phyloP scores from a whole-genome alignment of 23 red algal genomes.

The Gracilaria caudata region DNA sequence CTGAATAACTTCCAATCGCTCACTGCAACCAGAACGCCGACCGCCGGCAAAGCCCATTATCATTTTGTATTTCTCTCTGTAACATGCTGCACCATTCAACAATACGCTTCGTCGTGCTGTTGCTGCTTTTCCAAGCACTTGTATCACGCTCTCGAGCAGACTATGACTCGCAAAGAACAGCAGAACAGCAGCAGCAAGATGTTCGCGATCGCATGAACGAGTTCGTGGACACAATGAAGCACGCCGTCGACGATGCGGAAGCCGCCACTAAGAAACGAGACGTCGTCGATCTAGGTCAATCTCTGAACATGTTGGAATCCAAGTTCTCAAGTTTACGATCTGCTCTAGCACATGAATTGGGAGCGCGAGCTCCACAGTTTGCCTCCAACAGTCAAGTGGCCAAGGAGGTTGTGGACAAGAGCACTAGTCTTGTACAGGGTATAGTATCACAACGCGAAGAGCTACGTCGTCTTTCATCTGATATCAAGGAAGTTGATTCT shows the following conservation, averaged over 20 bases:
- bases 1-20: neutral
- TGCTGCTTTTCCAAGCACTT: neutral
- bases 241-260: constrained; percentile 61
- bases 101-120: neutral
- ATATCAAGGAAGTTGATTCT: constrained; percentile 47
- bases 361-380: constrained; percentile 24
- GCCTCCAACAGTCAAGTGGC: constrained; percentile 33
- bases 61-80: neutral
- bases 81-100: constrained; percentile 2
- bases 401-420: constrained; percentile 51
- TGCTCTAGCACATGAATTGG: constrained; percentile 43
- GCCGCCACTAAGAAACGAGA: constrained; percentile 36
- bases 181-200: constrained; percentile 18
- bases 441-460: constrained; percentile 58
- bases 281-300: constrained; percentile 59
- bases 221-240: constrained; percentile 30
- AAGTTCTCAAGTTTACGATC: constrained; percentile 56
- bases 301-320: constrained; percentile 22
- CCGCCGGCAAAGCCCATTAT: no score
- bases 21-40: neutral
- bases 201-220: constrained; percentile 62
- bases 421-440: constrained; percentile 31
- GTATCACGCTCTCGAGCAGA: neutral
- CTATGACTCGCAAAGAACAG: neutral
- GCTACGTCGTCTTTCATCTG: constrained; percentile 32